These are phyloP conservation scores for Magnolia sinica DNA, from an alignment of 164 flowering plant species.

Conservation along the genomic window DNA sequence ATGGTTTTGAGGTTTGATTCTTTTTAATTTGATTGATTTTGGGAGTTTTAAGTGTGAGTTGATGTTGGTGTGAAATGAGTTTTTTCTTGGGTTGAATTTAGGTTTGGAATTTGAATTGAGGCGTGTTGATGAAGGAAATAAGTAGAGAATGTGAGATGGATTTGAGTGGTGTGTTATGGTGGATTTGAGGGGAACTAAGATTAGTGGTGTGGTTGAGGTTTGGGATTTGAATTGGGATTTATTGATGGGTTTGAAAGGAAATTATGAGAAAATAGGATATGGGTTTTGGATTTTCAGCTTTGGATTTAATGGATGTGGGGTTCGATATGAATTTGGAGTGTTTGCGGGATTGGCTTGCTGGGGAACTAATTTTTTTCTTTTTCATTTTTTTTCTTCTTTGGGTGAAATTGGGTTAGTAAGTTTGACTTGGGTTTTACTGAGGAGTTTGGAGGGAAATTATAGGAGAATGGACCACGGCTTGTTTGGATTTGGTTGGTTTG, in stretches of 20 bases:
- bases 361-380: too few species aligned
- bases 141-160: background rate
- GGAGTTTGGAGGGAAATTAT: too few species aligned
- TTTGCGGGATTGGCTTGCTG: too few species aligned
- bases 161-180: background rate
- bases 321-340: too few species aligned
- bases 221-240: background rate
- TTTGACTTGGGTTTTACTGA: too few species aligned
- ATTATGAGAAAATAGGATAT: too few species aligned
- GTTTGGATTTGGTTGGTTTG: too few species aligned
- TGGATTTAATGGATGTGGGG: background rate
- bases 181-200: background rate
- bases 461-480: too few species aligned
- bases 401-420: too few species aligned
- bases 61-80: background rate
- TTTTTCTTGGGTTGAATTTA: background rate
- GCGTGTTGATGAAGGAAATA: background rate
- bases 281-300: background rate
- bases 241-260: too few species aligned
- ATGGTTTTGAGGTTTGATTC: background rate
- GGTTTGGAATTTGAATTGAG: conserved; percentile 3
- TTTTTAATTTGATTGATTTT: background rate
- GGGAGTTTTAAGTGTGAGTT: background rate
- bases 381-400: too few species aligned
- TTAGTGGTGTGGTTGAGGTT: background rate